These are phyloP conservation scores for Westerdykella ornata DNA, from an alignment of 2,329 filamentous ascomycete genomes.

Conservation along the genomic window DNA sequence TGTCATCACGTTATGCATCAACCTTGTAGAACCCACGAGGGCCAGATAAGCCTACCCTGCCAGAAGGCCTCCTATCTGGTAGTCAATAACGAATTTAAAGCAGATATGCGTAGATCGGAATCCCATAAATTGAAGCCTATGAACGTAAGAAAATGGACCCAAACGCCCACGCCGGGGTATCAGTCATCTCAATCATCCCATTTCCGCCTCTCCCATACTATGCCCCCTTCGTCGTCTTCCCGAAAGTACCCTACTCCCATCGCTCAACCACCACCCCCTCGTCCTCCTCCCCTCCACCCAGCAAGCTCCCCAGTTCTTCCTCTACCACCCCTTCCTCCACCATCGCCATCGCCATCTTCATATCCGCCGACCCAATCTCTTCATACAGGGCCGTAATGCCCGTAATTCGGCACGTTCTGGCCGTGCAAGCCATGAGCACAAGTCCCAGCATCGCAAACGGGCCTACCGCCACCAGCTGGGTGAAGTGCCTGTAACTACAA, in stretches of 20 bases:
- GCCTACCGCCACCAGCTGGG: constrained; percentile 41
- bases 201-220: no score
- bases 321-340: constrained; percentile 39
- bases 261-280: constrained; percentile 32
- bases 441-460: constrained; percentile 43
- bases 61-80: no score
- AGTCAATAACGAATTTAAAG: no score
- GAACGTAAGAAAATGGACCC: no score
- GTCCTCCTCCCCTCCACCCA: constrained; percentile 24
- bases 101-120: no score
- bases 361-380: constrained; percentile 38
- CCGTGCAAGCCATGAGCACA: constrained; percentile 39
- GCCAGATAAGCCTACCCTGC: no score
- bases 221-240: not conserved
- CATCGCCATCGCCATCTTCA: constrained; percentile 37
- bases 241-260: constrained; percentile 6
- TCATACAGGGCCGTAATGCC: constrained; percentile 40
- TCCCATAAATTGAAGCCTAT: no score
- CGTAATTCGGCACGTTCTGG: constrained; percentile 36
- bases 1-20: no score
- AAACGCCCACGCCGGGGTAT: no score
- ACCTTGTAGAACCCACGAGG: no score
- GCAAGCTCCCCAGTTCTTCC: constrained; percentile 23
- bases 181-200: no score
- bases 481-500: constrained; percentile 33